phyloP scores from a whole-genome alignment of 2,329 filamentous ascomycete species.

The Escovopsis sp. region DNA sequence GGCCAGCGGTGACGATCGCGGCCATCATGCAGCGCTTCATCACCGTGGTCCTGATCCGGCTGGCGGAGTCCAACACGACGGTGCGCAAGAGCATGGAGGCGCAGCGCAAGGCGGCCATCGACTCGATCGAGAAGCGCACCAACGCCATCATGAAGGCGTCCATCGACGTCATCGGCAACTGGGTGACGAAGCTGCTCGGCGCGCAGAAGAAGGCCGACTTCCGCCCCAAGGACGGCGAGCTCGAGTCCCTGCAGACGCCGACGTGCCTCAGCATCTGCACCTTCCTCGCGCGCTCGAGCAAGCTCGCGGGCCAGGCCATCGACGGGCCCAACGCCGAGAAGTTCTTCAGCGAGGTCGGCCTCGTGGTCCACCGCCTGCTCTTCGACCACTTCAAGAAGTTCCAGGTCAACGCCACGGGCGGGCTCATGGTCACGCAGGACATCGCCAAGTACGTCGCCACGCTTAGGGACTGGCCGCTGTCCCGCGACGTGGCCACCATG shows the following conservation, averaged over 20 bases:
- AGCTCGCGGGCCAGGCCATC: constrained; percentile 49
- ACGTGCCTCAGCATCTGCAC: constrained; percentile 70
- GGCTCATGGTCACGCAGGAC: constrained; percentile 90
- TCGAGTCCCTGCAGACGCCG: constrained; percentile 69
- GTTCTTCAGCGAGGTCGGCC: constrained; percentile 70
- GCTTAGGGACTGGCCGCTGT: constrained; percentile 65
- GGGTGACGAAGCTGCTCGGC: constrained; percentile 55
- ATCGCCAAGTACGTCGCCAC: constrained; percentile 85
- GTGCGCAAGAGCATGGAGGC: constrained; percentile 83
- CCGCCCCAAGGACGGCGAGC: constrained; percentile 65
- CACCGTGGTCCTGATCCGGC: constrained; percentile 73
- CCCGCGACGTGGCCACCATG: constrained; percentile 48
- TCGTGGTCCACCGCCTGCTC: constrained; percentile 61
- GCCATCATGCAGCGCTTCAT: constrained; percentile 91
- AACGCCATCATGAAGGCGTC: constrained; percentile 42
- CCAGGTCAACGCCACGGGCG: constrained; percentile 80
- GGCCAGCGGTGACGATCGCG: constrained; percentile 72
- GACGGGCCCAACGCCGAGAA: constrained; percentile 71
- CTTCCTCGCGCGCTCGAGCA: constrained; percentile 58
- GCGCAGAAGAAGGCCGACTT: constrained; percentile 83
- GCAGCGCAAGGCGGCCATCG: constrained; percentile 55
- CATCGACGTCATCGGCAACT: constrained; percentile 56
- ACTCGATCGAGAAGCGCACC: constrained; percentile 73
- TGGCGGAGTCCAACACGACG: constrained; percentile 80
- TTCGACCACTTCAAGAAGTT: constrained; percentile 93